Base-by-base conservation (phyloP, 768 basidiomycete genomes). In the Phaeolepiota aurea region DNA sequence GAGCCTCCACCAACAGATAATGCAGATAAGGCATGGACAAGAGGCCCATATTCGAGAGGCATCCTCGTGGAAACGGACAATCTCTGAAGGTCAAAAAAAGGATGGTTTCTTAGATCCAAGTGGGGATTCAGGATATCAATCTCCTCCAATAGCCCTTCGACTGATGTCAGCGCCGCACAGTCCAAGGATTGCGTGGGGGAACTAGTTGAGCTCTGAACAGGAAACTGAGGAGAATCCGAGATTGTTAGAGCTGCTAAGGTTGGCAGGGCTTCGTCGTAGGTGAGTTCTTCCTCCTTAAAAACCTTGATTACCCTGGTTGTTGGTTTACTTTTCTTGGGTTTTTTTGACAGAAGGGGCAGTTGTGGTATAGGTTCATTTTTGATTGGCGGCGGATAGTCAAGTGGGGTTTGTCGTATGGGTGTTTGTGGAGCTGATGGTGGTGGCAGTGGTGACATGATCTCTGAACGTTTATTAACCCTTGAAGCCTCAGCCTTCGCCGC, bases 1-100 rank as follows among this genome's bases (percentile, higher is more conserved):
- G 85, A 87, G 5, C 85, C 84, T 7, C 87, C 84, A 2, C 86
- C 86, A 11, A 87, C 84, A 1, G 89, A 90, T 23, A 91, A 65
- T 10, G 88, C 86, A 5, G 89, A 89, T 19, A 91, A 61, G 1
- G 89, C 88, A 52, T 89, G 86, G 1, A 89, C 87, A 35, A 91
- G 64, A 21, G 88, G 87, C 1, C 82, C 85, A 49, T 91, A 91
- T 48, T 88, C 85, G 32, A 89, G 61, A 10, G 87, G 85, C 70
- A 87, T 79, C 52, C 79, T 85, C 37, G 78, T 74, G n/a, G 83
- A 75, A 18, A 85, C 77, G 49, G 79, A 79, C 44, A 90, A 70
- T 56, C 75, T 79, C 41, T 74, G 66, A 19, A 72, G 49, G 50
- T 88, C 83, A 53, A 91, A 90, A 59, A 90, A 81, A 0, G 85